A percentile compares a stretch with the other conserved stretches of the same genome.
Evolutionary conservation across 2,329 filamentous ascomycete genomes (phyloP).

Genomic region (Drechslerella stenobrocha): DNA sequence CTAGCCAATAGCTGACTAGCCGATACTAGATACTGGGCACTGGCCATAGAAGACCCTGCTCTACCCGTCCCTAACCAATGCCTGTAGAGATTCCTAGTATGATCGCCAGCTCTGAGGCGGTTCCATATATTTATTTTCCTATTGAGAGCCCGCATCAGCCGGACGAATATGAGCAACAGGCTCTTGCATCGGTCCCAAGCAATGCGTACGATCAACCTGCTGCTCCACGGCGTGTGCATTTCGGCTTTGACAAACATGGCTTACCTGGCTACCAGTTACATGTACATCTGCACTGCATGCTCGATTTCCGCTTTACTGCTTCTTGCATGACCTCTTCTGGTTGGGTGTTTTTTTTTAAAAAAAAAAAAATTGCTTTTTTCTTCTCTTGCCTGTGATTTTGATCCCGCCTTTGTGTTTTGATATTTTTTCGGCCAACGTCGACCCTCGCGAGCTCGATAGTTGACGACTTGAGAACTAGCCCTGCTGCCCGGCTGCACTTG

Average conservation of each 20-base stretch:
- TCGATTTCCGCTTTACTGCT: slow-evolving; percentile 44
- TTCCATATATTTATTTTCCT: slow-evolving; percentile 12
- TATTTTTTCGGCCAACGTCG: slow-evolving; percentile 5
- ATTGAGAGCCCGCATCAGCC: background rate
- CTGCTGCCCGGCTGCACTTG: slow-evolving; percentile 17
- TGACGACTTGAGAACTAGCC: too few relatives aligned
- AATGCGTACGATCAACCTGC: slow-evolving; percentile 31
- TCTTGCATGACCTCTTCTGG: slow-evolving; percentile 36
- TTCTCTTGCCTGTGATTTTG: slow-evolving; percentile 26
- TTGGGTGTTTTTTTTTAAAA: slow-evolving; percentile 21
- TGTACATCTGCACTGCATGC: slow-evolving; percentile 20
- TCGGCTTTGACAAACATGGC: slow-evolving; percentile 25
- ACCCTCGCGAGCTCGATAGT: background rate
- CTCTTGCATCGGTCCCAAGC: slow-evolving; percentile 11
- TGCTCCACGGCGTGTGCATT: slow-evolving; percentile 26
- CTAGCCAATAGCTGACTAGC: slow-evolving; percentile 15
- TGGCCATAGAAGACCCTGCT: slow-evolving; percentile 28
- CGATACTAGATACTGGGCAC: too few relatives aligned
- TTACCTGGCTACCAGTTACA: slow-evolving; percentile 17
- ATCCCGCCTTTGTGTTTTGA: slow-evolving; percentile 38
- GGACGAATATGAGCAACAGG: background rate
- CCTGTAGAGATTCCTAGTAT: slow-evolving; percentile 15
- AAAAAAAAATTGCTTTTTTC: slow-evolving; percentile 8
- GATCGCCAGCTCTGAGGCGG: slow-evolving; percentile 4
- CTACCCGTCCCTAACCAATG: slow-evolving; percentile 33